phyloP scores from a whole-genome alignment of 108 stramenopile species.

The Aurantiochytrium sp. region DNA sequence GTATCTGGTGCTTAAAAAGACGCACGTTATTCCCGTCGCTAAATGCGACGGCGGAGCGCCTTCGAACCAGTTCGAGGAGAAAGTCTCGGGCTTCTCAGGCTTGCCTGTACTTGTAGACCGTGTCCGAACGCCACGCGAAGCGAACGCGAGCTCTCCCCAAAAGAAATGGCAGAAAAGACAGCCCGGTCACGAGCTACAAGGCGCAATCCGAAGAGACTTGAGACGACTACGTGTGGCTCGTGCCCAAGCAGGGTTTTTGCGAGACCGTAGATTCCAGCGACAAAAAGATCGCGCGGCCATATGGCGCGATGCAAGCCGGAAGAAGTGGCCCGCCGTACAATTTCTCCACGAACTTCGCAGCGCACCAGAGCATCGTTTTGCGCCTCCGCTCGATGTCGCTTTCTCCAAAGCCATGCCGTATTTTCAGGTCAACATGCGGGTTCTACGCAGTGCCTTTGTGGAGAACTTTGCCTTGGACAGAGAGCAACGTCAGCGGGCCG shows the following conservation, averaged over 20 bases:
- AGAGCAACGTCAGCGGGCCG: not conserved
- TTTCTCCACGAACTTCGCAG: not conserved
- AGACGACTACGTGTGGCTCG: not conserved
- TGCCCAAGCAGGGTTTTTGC: not conserved
- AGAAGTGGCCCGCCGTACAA: not conserved
- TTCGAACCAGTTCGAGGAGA: not conserved
- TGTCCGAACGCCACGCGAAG: not conserved
- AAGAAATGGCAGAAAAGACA: not conserved
- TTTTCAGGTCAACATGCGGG: not conserved
- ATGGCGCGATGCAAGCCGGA: not conserved
- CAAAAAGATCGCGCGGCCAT: not conserved
- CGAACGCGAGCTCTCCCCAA: not conserved
- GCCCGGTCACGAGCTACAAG: not conserved
- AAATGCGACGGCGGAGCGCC: not conserved
- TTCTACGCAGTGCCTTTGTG: not conserved
- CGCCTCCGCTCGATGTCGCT: not conserved
- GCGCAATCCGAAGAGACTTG: not conserved
- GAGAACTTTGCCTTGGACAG: not conserved
- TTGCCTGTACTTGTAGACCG: not conserved
- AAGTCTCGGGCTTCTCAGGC: not conserved
- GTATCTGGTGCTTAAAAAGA: not conserved
- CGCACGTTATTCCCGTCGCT: not conserved
- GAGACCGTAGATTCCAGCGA: not conserved
- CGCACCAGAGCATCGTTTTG: not conserved
- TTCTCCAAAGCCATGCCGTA: not conserved